A percentile compares a stretch with the other conserved stretches of the same genome.
These are phyloP conservation scores for Fusarium annulatum DNA, from an alignment of 2,329 filamentous ascomycete genomes.

Conservation along the genomic window DNA sequence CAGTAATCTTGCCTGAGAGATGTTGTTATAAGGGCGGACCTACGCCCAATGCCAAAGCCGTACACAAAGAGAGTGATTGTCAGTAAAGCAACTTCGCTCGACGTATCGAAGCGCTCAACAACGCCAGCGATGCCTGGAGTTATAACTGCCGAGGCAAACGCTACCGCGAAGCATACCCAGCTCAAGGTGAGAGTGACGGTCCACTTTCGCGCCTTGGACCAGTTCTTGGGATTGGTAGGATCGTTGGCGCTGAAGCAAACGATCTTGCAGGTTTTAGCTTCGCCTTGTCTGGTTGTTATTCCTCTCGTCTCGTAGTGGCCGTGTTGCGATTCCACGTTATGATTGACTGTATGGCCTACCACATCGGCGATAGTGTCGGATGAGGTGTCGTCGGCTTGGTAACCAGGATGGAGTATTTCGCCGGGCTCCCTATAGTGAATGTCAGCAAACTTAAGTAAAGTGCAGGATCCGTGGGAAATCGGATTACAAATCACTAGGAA, in stretches of 20 bases:
- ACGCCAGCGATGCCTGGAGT: background rate
- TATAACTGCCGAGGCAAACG: background rate
- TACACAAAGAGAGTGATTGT: background rate
- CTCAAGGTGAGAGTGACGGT: background rate
- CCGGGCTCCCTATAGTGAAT: background rate
- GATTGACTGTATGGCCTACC: fast-evolving
- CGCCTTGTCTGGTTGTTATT: background rate
- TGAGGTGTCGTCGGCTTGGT: background rate
- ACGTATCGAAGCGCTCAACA: background rate
- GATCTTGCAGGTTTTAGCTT: background rate
- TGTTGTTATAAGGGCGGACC: no score
- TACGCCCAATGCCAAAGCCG: background rate
- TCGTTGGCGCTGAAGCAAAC: background rate
- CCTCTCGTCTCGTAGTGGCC: background rate
- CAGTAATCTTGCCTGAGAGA: background rate
- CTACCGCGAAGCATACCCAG: background rate
- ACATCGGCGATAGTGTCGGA: background rate
- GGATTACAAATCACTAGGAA: background rate
- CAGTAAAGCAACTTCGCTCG: background rate
- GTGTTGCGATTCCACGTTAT: background rate
- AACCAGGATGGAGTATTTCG: background rate
- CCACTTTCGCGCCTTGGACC: background rate
- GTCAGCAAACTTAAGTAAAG: background rate
- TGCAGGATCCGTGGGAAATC: no score
- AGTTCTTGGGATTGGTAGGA: background rate